Evolutionary conservation across 1,284 basidiomycete species (phyloP).

Genomic region (Ganoderma multipileum): DNA sequence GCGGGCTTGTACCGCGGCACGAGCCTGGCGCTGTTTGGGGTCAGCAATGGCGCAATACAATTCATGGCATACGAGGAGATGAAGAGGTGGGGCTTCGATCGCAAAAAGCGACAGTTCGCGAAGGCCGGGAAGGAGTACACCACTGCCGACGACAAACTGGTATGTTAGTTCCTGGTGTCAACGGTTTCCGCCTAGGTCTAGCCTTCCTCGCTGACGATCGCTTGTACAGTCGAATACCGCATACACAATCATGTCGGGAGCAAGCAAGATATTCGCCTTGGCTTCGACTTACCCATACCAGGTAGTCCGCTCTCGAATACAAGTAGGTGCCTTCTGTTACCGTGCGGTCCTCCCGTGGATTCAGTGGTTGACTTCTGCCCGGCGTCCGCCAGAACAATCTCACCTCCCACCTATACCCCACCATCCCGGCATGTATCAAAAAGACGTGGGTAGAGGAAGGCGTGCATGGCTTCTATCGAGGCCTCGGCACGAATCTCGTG

Average conservation of each 20-base stretch:
- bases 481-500: conserved; percentile 95
- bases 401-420: conserved; percentile 72
- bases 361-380: not conserved
- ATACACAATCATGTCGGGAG: conserved; percentile 93
- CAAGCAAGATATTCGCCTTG: conserved; percentile 89
- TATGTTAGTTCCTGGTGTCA: conserved; percentile 46
- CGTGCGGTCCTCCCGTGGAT: not conserved
- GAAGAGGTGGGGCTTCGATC: conserved; percentile 88
- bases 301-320: conserved; percentile 93
- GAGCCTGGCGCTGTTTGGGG: conserved; percentile 89
- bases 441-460: conserved; percentile 88
- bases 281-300: conserved; percentile 96
- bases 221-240: conserved; percentile 81
- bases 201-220: too few relatives aligned
- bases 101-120: conserved; percentile 68
- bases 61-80: conserved; percentile 98
- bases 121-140: conserved; percentile 69
- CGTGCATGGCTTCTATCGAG: conserved; percentile 90
- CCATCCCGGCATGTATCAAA: conserved; percentile 81
- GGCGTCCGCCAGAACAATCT: conserved; percentile 61
- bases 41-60: conserved; percentile 95
- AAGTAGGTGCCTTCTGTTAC: conserved; percentile 58
- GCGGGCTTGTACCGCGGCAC: conserved; percentile 90
- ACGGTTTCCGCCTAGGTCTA: not conserved
- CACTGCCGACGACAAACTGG: conserved; percentile 84